Conservation (phyloP, 1,284 basidiomycete species). For the Ceratobasidium theobromae region DNA sequence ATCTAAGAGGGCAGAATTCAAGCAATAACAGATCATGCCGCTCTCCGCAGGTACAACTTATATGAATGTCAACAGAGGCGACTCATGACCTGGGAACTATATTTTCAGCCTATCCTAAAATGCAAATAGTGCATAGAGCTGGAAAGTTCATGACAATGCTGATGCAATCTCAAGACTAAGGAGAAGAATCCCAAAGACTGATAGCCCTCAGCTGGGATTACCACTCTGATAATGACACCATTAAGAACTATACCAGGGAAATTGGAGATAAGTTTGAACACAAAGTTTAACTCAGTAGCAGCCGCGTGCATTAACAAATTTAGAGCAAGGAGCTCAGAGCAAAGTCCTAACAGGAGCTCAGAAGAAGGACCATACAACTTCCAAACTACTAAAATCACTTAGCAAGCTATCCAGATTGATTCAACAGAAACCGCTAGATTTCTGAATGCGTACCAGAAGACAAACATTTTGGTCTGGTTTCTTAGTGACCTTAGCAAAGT, state of each 20-base stretch:
- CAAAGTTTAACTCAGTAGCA: too few relatives aligned
- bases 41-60: conserved; percentile 43
- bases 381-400: too few relatives aligned
- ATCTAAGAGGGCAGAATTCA: conserved; percentile 42
- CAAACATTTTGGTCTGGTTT: not conserved
- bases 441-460: not conserved
- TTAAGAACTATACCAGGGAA: not conserved
- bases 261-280: not conserved
- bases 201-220: not conserved
- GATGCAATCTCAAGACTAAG: conserved; percentile 38
- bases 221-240: not conserved
- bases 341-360: not conserved
- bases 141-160: conserved; percentile 46
- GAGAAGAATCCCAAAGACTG: conserved; percentile 39
- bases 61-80: conserved; percentile 44
- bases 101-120: conserved; percentile 42
- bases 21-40: conserved; percentile 44
- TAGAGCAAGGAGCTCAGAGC: not conserved
- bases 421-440: not conserved
- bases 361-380: not conserved
- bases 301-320: not conserved
- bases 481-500: not conserved
- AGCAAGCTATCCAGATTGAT: too few relatives aligned
- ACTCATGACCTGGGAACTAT: conserved; percentile 43
- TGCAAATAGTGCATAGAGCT: conserved; percentile 45